Percentiles rank a stretch among this genome's conserved stretches.
These are phyloP conservation scores for Alternaria alternata DNA, from an alignment of 2,329 filamentous ascomycete species.

Conservation along the genomic window DNA sequence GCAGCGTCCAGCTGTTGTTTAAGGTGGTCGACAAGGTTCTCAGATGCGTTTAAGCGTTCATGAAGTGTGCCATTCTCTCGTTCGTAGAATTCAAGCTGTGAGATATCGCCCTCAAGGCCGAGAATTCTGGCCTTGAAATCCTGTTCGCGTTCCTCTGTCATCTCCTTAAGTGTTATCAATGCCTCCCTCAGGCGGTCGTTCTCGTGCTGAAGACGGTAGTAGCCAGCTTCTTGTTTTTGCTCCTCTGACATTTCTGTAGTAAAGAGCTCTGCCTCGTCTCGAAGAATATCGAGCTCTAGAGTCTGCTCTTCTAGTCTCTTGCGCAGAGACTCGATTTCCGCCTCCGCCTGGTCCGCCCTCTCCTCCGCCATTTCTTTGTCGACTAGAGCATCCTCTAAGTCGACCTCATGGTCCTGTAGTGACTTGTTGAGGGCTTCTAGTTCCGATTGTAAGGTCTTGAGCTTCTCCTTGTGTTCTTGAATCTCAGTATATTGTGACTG, in stretches of 20 bases:
- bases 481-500: conserved; percentile 85
- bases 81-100: conserved; percentile 48
- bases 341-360: conserved; percentile 80
- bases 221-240: conserved; percentile 84
- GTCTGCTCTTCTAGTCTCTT: conserved; percentile 82
- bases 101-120: conserved; percentile 47
- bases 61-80: conserved; percentile 74
- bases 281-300: conserved; percentile 84
- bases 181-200: conserved; percentile 90
- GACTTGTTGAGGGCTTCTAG: conserved; percentile 74
- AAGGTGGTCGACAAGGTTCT: conserved; percentile 82
- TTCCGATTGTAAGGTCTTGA: conserved; percentile 77
- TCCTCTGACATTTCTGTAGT: conserved; percentile 86
- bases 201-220: conserved; percentile 88
- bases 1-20: conserved; percentile 90
- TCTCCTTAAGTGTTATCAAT: conserved; percentile 81
- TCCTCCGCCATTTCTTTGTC: conserved; percentile 98
- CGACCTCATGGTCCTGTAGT: conserved; percentile 84
- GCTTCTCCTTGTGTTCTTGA: conserved; percentile 74
- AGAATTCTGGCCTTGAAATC: conserved; percentile 68
- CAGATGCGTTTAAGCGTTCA: conserved; percentile 75
- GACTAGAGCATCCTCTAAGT: conserved; percentile 84
- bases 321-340: conserved; percentile 80
- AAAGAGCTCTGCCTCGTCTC: conserved; percentile 86
- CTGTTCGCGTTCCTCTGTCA: conserved; percentile 84